A percentile compares a stretch with the other conserved stretches of the same genome.
Evolutionary conservation across 2,329 filamentous ascomycete species (phyloP).

Genomic region (Exophiala alcalophila): DNA sequence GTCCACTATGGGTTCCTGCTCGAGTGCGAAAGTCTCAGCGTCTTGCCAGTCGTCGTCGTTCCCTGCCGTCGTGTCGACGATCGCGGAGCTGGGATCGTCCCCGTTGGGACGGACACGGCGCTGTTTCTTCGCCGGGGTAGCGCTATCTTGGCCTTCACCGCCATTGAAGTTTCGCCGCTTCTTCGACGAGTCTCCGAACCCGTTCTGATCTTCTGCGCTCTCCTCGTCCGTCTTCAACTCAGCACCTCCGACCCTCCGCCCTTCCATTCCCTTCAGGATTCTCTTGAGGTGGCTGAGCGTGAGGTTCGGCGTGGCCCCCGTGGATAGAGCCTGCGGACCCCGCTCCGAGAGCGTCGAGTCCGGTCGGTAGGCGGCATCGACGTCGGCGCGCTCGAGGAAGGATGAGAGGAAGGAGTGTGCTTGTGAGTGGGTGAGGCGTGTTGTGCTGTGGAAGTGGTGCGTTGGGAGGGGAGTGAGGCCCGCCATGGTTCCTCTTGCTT

Average conservation of each 20-base stretch:
- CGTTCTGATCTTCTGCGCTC: neutral
- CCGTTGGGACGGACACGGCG: too few relatives aligned
- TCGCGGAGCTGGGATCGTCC: neutral
- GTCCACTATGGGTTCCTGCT: slow-evolving; percentile 5
- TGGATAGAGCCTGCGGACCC: slow-evolving; percentile 24
- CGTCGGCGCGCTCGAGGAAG: slow-evolving; percentile 28
- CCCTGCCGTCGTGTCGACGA: slow-evolving; percentile 3
- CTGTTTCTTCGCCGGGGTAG: neutral
- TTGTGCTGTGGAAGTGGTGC: slow-evolving; percentile 23
- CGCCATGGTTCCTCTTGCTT: slow-evolving; percentile 10
- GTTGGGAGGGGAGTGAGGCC: slow-evolving; percentile 25
- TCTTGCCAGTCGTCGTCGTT: slow-evolving; percentile 26
- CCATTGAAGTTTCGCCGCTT: neutral
- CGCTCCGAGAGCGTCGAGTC: slow-evolving; percentile 46
- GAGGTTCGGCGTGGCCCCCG: slow-evolving; percentile 22
- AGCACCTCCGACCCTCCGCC: slow-evolving; percentile 19
- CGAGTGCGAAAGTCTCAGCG: slow-evolving; percentile 25
- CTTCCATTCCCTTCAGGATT: slow-evolving; percentile 27
- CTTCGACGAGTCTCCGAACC: neutral
- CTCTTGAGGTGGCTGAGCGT: slow-evolving; percentile 28
- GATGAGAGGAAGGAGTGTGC: slow-evolving; percentile 27
- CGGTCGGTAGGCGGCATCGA: slow-evolving; percentile 47
- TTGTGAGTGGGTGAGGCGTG: slow-evolving; percentile 27
- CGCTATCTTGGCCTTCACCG: neutral
- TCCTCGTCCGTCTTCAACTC: slow-evolving; percentile 9